These are phyloP conservation scores for Gossypium anomalum DNA, from an alignment of 345 rosid species.

Conservation along the genomic window DNA sequence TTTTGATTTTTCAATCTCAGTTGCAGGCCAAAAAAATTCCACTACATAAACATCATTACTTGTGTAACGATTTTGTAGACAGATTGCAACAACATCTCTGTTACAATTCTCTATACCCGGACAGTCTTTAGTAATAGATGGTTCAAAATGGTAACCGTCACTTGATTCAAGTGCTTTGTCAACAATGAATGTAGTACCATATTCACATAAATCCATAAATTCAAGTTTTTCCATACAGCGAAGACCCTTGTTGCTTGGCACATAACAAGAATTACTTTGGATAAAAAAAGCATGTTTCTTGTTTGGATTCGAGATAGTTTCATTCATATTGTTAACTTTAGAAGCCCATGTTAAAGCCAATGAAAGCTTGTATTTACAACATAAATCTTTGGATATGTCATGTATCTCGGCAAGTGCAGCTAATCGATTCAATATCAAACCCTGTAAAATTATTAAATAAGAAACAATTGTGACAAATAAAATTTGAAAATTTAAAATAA, in stretches of 20 bases:
- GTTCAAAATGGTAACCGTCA: background rate
- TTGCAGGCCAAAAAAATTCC: background rate
- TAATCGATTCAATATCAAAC: background rate
- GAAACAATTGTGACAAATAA: too few relatives aligned
- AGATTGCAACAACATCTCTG: background rate
- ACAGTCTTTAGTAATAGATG: too few relatives aligned
- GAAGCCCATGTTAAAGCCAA: accelerated
- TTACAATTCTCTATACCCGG: too few relatives aligned
- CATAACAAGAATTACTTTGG: too few relatives aligned
- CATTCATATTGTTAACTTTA: background rate
- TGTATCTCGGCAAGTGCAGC: background rate
- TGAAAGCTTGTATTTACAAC: background rate
- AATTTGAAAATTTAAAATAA: too few relatives aligned
- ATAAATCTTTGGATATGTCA: background rate
- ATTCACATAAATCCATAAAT: too few relatives aligned
- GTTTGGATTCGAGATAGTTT: background rate
- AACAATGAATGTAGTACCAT: too few relatives aligned
- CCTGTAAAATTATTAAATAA: background rate
- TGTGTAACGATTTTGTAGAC: background rate
- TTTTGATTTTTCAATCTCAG: too few relatives aligned
- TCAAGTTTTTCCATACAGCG: too few relatives aligned
- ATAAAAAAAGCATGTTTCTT: too few relatives aligned
- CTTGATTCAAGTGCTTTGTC: background rate
- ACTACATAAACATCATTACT: background rate
- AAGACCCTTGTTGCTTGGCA: too few relatives aligned